Percentiles rank a stretch among this genome's conserved stretches.
phyloP scores from a whole-genome alignment of 768 basidiomycete genomes.

The Crucibulum laeve region DNA sequence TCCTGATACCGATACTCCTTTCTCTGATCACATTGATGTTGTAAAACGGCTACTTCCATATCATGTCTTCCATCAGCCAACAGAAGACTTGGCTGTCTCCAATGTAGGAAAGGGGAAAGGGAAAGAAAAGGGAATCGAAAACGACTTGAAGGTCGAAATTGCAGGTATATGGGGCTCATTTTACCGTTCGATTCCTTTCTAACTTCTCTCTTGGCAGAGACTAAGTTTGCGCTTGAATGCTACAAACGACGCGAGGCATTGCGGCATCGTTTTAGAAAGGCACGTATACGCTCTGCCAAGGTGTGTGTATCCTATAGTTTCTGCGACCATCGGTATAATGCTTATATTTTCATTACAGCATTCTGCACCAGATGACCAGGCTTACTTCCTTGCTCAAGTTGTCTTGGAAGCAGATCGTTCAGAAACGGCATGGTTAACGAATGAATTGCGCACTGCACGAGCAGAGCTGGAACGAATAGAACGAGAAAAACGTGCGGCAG shows the following conservation, averaged over 20 bases:
- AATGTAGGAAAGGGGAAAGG: slow-evolving; percentile 55
- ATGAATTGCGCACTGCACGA: slow-evolving; percentile 59
- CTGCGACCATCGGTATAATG: background rate
- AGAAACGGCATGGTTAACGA: slow-evolving; percentile 51
- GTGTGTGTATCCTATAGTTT: slow-evolving; percentile 28
- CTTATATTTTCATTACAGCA: slow-evolving; percentile 35
- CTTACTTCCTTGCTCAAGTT: slow-evolving; percentile 58
- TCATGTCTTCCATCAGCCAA: slow-evolving; percentile 74
- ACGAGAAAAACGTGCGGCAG: slow-evolving; percentile 57
- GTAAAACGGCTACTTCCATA: slow-evolving; percentile 75
- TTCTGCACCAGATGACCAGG: slow-evolving; percentile 55
- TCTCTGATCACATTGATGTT: slow-evolving; percentile 55
- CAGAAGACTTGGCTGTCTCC: slow-evolving; percentile 48
- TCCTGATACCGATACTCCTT: slow-evolving; percentile 70
- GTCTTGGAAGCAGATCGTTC: slow-evolving; percentile 63
- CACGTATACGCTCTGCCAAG: slow-evolving; percentile 51
- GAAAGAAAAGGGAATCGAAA: slow-evolving; percentile 52
- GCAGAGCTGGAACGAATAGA: slow-evolving; percentile 65
- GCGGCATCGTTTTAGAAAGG: slow-evolving; percentile 52
- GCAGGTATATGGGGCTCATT: slow-evolving; percentile 31
- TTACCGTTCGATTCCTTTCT: slow-evolving; percentile 4
- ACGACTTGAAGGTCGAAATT: slow-evolving; percentile 44
- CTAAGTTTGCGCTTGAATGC: slow-evolving; percentile 66
- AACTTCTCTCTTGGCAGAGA: slow-evolving; percentile 39
- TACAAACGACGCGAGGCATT: slow-evolving; percentile 53